Percentiles rank a stretch among this genome's conserved stretches.
These are phyloP conservation scores for Backusella circina DNA, from an alignment of 192 early-diverging fungal genomes.

Conservation along the genomic window DNA sequence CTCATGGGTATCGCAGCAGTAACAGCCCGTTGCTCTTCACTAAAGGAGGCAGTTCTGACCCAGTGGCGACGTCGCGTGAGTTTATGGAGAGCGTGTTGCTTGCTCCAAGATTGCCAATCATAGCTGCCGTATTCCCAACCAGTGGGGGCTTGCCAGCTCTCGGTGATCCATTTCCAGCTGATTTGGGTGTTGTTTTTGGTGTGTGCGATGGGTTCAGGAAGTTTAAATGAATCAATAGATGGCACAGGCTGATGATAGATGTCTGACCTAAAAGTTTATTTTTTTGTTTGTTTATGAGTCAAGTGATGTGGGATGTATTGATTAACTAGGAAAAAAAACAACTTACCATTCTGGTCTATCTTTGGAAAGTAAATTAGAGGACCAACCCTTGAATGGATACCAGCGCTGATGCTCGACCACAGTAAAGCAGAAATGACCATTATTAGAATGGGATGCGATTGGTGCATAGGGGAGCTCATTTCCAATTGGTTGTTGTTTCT, in stretches of 20 bases:
- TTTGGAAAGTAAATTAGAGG: not conserved
- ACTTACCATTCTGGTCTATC: not conserved
- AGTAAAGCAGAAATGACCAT: not conserved
- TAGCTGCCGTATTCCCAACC: not conserved
- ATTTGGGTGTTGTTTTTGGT: not conserved
- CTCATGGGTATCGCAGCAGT: not conserved
- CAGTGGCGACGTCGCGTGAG: not conserved
- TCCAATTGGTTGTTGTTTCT: not conserved
- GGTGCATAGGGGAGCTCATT: not conserved
- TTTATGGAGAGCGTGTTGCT: not conserved
- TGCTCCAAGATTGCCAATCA: not conserved
- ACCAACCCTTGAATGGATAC: not conserved
- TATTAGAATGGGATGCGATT: not conserved
- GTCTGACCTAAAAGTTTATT: not conserved
- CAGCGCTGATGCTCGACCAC: not conserved
- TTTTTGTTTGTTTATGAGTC: not conserved
- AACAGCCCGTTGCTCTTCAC: not conserved
- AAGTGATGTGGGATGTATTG: not conserved
- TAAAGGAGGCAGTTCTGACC: not conserved
- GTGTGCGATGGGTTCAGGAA: not conserved
- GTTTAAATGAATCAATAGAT: not conserved
- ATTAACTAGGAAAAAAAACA: not conserved
- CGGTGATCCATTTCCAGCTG: not conserved
- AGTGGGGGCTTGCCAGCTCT: not conserved
- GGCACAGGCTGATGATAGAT: not conserved